Evolutionary conservation across 2,329 filamentous ascomycete species (phyloP).

Genomic region (Cladosporium cucumerinum): DNA sequence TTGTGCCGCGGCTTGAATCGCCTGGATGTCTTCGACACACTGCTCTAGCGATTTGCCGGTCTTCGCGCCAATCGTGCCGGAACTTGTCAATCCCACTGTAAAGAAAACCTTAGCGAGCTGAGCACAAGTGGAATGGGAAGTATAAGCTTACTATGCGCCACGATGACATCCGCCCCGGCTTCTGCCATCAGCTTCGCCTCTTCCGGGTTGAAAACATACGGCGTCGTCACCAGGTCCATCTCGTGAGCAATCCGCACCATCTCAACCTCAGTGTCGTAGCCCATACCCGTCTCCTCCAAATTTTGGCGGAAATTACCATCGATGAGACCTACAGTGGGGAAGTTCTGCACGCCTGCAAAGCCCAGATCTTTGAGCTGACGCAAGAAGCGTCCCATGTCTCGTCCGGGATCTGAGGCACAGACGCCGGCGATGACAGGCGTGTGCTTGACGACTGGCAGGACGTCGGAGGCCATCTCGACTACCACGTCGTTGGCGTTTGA

Average conservation of each 20-base stretch:
- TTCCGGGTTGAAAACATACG: conserved; percentile 64
- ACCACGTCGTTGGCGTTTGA: conserved; percentile 69
- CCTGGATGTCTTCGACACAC: conserved; percentile 59
- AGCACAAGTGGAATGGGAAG: not conserved
- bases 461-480: conserved; percentile 65
- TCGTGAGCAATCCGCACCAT: conserved; percentile 60
- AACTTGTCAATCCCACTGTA: conserved; percentile 59
- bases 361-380: conserved; percentile 58
- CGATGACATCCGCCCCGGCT: conserved; percentile 64
- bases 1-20: conserved; percentile 60
- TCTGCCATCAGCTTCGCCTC: conserved; percentile 61
- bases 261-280: conserved; percentile 63
- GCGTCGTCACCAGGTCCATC: conserved; percentile 63
- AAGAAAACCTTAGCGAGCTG: not conserved
- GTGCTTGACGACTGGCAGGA: conserved; percentile 61
- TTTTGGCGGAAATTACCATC: conserved; percentile 65
- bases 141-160: conserved; percentile 52
- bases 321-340: conserved; percentile 68
- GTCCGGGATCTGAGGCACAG: conserved; percentile 68
- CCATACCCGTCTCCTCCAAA: conserved; percentile 71
- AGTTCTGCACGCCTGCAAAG: conserved; percentile 70
- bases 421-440: conserved; percentile 68
- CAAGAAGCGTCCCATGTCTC: conserved; percentile 59
- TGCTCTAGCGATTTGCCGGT: conserved; percentile 62
- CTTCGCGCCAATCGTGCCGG: conserved; percentile 61